Conservation (phyloP, 768 basidiomycete genomes). For the Serendipita sp. region DNA sequence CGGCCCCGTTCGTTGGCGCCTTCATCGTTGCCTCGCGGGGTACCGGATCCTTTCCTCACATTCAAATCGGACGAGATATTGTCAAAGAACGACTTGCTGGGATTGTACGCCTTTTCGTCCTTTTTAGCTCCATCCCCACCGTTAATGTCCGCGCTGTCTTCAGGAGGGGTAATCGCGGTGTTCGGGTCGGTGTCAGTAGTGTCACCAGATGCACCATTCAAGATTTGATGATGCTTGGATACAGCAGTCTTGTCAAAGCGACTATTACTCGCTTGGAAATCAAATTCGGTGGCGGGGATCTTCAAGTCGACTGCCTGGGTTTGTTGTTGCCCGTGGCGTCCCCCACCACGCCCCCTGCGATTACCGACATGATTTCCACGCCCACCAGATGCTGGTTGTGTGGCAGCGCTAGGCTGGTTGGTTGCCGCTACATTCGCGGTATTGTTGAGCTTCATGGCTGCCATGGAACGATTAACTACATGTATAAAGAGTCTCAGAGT, state of each 20-base stretch:
- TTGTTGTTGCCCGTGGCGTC: constrained; percentile 24
- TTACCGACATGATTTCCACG: background rate
- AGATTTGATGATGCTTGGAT: background rate
- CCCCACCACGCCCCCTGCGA: constrained; percentile 19
- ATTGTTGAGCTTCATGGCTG: constrained; percentile 1
- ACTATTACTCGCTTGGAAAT: constrained; percentile 63
- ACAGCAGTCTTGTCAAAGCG: constrained; percentile 60
- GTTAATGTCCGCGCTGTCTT: constrained; percentile 16
- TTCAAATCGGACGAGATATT: constrained; percentile 31
- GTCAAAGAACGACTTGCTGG: constrained; percentile 69
- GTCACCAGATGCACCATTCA: background rate
- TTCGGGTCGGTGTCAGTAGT: background rate
- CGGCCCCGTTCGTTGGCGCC: constrained; percentile 23
- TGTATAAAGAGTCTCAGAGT: background rate
- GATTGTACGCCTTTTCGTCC: constrained; percentile 42
- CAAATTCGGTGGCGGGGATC: constrained; percentile 66
- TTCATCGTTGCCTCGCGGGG: constrained; percentile 21
- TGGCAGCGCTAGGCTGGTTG: background rate
- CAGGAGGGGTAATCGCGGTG: constrained; percentile 14
- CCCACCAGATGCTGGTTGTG: background rate
- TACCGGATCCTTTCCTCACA: background rate
- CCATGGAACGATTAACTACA: background rate
- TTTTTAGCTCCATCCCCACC: constrained; percentile 13
- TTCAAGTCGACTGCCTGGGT: constrained; percentile 26
- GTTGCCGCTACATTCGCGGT: background rate